These are phyloP conservation scores for Lactifluus hygrophoroides DNA, from an alignment of 768 basidiomycete species.

Conservation along the genomic window DNA sequence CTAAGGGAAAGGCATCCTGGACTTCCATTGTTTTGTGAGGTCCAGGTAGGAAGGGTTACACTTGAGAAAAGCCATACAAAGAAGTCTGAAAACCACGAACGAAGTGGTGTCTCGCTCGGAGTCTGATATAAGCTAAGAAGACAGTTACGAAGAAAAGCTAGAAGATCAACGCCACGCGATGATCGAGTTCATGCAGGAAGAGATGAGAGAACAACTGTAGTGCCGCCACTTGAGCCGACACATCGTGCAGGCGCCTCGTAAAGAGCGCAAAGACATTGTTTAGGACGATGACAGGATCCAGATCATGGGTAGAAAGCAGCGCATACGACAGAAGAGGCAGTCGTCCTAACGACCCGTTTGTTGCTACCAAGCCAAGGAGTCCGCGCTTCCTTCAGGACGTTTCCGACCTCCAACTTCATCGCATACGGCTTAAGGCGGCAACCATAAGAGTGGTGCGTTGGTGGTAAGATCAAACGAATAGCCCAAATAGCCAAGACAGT, in stretches of 20 bases:
- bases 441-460: neutral
- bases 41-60: neutral
- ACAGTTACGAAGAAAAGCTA: neutral
- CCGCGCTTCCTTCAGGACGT: conserved; percentile 1
- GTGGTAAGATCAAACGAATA: neutral
- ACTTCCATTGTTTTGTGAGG: conserved; percentile 1
- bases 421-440: neutral
- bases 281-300: neutral
- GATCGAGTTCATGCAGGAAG: conserved; percentile 9
- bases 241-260: neutral
- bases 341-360: conserved; percentile 1
- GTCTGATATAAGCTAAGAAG: conserved; percentile 15
- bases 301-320: neutral
- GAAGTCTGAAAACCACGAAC: conserved; percentile 6
- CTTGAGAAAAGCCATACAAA: conserved; percentile 2
- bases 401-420: neutral
- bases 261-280: neutral
- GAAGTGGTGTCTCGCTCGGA: neutral
- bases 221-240: neutral
- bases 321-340: conserved; percentile 6
- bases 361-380: neutral
- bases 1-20: neutral
- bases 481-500: neutral
- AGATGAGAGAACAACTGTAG: neutral
- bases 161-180: conserved; percentile 15